Conservation (phyloP, 441 rosid species). For the Euphorbia schlechtendalii region DNA sequence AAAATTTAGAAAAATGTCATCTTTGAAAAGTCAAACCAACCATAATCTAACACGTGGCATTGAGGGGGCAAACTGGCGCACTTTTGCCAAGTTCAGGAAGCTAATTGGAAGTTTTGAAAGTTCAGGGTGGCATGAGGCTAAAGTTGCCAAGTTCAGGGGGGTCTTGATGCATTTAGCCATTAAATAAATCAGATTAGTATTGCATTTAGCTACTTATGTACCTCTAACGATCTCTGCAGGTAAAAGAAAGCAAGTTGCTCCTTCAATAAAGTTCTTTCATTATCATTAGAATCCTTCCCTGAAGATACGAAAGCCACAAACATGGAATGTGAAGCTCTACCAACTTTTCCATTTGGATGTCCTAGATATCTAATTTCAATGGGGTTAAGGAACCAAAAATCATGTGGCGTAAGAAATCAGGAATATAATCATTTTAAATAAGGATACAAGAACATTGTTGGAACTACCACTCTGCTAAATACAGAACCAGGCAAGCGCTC, state of each 20-base stretch:
- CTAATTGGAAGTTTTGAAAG: no score
- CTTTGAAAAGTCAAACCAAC: no score
- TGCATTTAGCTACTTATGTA: slow-evolving; percentile 26
- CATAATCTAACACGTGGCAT: no score
- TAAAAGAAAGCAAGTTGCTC: slow-evolving; percentile 82
- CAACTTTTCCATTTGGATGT: slow-evolving; percentile 76
- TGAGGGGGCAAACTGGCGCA: no score
- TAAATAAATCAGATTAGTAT: no score
- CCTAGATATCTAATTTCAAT: slow-evolving; percentile 56
- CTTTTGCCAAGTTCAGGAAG: no score
- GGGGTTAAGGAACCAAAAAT: slow-evolving; percentile 34
- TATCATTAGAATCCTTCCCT: slow-evolving; percentile 44
- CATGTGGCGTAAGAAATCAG: slow-evolving; percentile 5
- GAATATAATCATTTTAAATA: slow-evolving; percentile 2
- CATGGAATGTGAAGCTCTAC: slow-evolving; percentile 77
- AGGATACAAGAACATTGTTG: slow-evolving; percentile 93
- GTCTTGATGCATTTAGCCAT: no score
- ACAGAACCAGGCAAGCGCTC: slow-evolving; percentile 50
- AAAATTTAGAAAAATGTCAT: no score
- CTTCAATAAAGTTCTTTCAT: slow-evolving; percentile 49
- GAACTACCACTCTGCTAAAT: slow-evolving; percentile 64
- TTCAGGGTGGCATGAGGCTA: no score
- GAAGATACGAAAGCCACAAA: slow-evolving; percentile 71
- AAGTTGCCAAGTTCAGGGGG: no score
- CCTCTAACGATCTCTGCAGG: slow-evolving; percentile 76